These are phyloP conservation scores for Solanum boliviense DNA, from an alignment of 257 asterid species.

Conservation along the genomic window DNA sequence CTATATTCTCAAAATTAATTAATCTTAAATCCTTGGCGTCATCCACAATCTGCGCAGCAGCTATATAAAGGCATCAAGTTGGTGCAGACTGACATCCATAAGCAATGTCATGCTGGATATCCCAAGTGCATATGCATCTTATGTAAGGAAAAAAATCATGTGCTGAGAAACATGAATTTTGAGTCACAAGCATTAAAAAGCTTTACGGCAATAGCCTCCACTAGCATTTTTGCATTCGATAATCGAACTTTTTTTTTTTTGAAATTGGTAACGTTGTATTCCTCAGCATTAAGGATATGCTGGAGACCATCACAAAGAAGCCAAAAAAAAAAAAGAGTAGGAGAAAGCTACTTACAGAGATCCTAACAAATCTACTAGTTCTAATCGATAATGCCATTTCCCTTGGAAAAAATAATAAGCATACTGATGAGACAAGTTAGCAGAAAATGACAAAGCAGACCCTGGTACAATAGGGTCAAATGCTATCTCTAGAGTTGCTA, in stretches of 20 bases:
- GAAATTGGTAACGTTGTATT: not conserved
- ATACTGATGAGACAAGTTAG: not conserved
- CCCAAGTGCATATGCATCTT: not conserved
- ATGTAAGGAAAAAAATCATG: not conserved
- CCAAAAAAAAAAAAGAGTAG: not conserved
- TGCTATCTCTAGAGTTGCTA: not conserved
- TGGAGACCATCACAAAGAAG: not conserved
- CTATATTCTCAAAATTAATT: not conserved
- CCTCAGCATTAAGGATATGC: not conserved
- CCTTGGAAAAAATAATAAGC: not conserved
- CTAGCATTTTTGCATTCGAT: not conserved
- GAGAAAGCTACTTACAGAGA: not conserved
- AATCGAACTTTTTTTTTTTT: not conserved
- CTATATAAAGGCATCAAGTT: not conserved
- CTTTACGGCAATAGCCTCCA: not conserved
- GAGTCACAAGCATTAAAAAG: not conserved
- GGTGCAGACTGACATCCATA: not conserved
- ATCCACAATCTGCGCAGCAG: not conserved
- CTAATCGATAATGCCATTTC: not conserved
- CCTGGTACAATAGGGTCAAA: not conserved
- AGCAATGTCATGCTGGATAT: not conserved
- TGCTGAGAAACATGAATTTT: not conserved
- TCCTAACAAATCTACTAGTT: not conserved
- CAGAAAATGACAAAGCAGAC: not conserved
- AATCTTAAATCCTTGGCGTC: not conserved